Base-by-base conservation (phyloP, 192 early-diverging fungal species). In the Chytriomyces sp. region DNA sequence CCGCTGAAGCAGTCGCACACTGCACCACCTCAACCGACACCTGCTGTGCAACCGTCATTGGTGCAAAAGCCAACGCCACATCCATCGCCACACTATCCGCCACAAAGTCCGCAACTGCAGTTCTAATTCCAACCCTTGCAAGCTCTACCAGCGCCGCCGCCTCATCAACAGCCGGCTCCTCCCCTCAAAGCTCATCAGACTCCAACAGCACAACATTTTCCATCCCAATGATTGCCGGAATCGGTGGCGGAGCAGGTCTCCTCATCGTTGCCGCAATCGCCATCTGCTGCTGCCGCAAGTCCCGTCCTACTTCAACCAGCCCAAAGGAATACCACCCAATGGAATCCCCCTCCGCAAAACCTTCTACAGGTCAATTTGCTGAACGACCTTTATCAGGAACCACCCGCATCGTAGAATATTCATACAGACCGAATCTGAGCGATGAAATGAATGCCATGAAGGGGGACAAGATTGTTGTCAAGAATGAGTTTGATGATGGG, bases 401-500 rank as follows among this genome's bases (percentile, higher is more conserved):
- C 11, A 11, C 11, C 13, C 53, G 53, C 8, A 3, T 20, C 6
- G 72, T 48, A 7, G 72, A 62, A 7, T 73, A 43, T 63, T 35
- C 44, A 13, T 73, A 43, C 61, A 7, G 16, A 6, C 72, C 57
- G 26, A 43, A 35, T 18, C 57, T 28, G 60, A 9, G 16, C 6
- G 72, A 73, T 63, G 72, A 73, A 47, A 35, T 73, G 23, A 20
- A 62, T 6, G 23, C 43, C 18, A 20, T 9, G n/a, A 26, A 16
- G 6, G 72, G 72, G 6, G 72, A 73, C 61, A 50, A 43, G 26
- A 63, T 73, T 61, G 24, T 49, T n/a, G 26, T 73, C 7, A 62
- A 62, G 72, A 61, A 73, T 8, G 45, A 10, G 44, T 73, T 61
- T 59, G 53, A 57, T 20, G 53, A 57, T 20, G 53, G 87, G 16